Evolutionary conservation across 192 early-diverging fungal genomes (phyloP).

Genomic region (Gigaspora rosea): DNA sequence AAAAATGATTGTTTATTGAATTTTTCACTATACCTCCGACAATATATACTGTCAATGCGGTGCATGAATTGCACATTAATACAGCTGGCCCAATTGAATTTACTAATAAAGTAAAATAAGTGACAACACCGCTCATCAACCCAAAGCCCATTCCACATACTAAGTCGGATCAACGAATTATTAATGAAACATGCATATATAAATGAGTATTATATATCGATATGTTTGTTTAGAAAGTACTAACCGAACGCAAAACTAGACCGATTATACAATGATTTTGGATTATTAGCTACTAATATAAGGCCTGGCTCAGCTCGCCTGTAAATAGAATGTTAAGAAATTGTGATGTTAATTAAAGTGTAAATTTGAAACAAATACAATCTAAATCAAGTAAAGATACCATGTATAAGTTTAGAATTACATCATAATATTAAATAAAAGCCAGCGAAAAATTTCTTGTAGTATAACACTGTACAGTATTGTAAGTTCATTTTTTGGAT

Average conservation of each 20-base stretch:
- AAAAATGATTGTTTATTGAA: not conserved
- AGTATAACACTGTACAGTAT: conserved; percentile 62
- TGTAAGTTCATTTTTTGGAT: conserved; percentile 45
- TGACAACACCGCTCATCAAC: conserved; percentile 67
- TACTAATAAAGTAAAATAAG: conserved; percentile 65
- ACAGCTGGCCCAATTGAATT: conserved; percentile 73
- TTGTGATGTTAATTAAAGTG: no score
- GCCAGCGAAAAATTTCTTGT: conserved; percentile 71
- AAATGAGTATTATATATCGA: no score
- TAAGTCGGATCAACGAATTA: conserved; percentile 19
- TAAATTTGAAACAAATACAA: no score
- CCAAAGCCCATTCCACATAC: conserved; percentile 74
- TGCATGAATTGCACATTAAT: conserved; percentile 67
- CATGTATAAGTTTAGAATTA: conserved; percentile 28
- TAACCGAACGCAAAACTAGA: conserved; percentile 64
- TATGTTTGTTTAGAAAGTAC: no score
- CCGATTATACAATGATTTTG: conserved; percentile 68
- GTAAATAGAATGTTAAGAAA: not conserved
- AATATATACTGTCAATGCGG: conserved; percentile 60
- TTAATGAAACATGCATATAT: no score
- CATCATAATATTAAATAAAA: conserved; percentile 59
- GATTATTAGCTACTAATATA: conserved; percentile 60
- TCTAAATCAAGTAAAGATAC: no score
- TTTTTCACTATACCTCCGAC: conserved; percentile 56
- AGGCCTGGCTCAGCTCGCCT: conserved; percentile 70